Percentiles rank a stretch among this genome's conserved stretches.
Conservation (phyloP, 2,329 filamentous ascomycete species). For the Pyricularia grisea region DNA sequence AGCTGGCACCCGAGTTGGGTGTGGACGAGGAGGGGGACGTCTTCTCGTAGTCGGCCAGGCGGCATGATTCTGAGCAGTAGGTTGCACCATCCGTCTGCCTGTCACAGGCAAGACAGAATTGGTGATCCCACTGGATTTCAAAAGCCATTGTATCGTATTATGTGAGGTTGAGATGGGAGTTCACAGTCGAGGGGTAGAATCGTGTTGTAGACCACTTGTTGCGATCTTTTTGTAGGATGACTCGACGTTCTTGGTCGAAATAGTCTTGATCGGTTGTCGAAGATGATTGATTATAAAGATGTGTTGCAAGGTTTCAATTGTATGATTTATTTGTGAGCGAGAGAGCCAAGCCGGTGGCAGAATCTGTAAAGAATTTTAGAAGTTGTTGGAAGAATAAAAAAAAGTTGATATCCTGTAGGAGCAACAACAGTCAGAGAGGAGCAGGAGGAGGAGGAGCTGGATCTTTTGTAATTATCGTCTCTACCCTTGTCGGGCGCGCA, state of each 20-base stretch:
- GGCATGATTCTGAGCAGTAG: constrained; percentile 90
- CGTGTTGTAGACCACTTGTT: not conserved
- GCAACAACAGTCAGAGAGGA: not conserved
- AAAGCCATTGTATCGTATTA: constrained; percentile 35
- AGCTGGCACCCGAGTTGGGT: constrained; percentile 48
- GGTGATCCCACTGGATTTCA: constrained; percentile 64
- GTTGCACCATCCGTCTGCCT: constrained; percentile 72
- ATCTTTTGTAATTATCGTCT: constrained; percentile 4
- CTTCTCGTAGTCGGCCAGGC: constrained; percentile 78
- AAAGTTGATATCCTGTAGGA: constrained; percentile 1
- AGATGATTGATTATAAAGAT: not conserved
- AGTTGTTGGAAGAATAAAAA: not conserved
- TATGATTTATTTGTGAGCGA: not conserved
- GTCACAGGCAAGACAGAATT: constrained; percentile 93
- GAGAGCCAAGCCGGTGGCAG: constrained; percentile 1
- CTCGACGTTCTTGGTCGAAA: not conserved
- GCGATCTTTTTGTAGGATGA: not conserved
- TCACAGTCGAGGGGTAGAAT: not conserved
- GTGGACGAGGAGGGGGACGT: constrained; percentile 33
- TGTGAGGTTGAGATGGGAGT: not conserved
- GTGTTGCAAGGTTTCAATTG: not conserved
- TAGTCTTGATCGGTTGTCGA: not conserved
- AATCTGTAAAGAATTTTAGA: not conserved
- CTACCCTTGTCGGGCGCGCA: not conserved
- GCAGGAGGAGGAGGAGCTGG: constrained; percentile 1